Base-by-base conservation (phyloP, 2,329 filamentous ascomycete genomes). In the Pseudocercospora macadamiae region DNA sequence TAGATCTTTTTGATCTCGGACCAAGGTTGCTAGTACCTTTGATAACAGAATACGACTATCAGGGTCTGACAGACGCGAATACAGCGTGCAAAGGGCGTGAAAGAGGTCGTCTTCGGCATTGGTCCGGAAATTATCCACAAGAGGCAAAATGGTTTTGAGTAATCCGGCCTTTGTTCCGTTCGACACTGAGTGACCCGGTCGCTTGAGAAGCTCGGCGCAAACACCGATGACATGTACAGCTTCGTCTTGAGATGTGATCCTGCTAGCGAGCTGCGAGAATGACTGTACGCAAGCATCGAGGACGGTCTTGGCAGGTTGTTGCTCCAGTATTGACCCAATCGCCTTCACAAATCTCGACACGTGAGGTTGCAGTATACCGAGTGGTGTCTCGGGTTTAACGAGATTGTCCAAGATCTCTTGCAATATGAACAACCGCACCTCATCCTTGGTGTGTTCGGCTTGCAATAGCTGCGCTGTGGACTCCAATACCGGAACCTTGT, bases 51-150 rank as follows among this genome's bases (percentile, higher is more conserved):
- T 81, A 55, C 95, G 84, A 70, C 91, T 96, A 42, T 85, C 78
- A 42, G 87, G 83, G 73, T 97, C 93, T 67, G 87, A 90, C 78
- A 97, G 93, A 72, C 93, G 96, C 55, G 91, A 90, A 71, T 96
- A 97, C 30, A 97, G 82, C 0, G 90, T 87, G 3, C 90, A 88
- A 8, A 95, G 76, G 0, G 90, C 90, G 45, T 85, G 80, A 71
- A 89, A 96, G 0, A 96, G 84, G 83, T 81, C 44, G 82, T 77
- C 53, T 54, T 59, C 54, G 54, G 54, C 14, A 28, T 58, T 16
- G 9, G 66, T 61, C 18, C 60, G 58, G 37, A 66, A 67, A 6
- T 57, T 55, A 21, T 66, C 61, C 9, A 72, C 57, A 64, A 97
- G 96, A 61, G 89, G 86, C 70, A 95, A 86, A 16, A 97, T 77